Evolutionary conservation across 768 basidiomycete genomes (phyloP), one percentile per base, ranked within the genome.

Genomic region (Tulasnella calospora): DNA sequence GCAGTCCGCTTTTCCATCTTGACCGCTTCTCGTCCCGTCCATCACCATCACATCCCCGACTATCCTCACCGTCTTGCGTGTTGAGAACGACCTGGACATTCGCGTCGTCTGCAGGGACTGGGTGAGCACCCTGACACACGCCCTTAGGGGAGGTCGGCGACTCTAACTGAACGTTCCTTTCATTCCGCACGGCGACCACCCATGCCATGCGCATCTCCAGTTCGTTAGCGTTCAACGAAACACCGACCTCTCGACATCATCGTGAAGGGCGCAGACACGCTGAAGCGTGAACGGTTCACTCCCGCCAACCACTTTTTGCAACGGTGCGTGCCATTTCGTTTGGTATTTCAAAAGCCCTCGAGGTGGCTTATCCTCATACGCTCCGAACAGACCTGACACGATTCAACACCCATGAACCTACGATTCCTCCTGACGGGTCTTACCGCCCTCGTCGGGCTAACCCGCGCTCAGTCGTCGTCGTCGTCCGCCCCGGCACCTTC

Each of bases 61-160:
- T 17, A 40, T 67, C 61, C 3, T 67, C 33, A 9, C 27, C 61
- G 61, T 67, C 61, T 27, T 33, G 3, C 12, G 61, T 67, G 61
- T 67, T 17, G 61, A 8, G 10, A 67, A 67, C 30, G 61, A 30
- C 61, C 19, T 67, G 61, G 61, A 67, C 51, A 51, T 21, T 51
- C 51, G 61, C n/a, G 61, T 67, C 61, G 27, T 30, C 27, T 67
- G 61, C 27, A 67, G 61, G 61, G 61, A 67, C 61, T 35, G 30
- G 61, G 61, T 67, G 61, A 67, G 61, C 61, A 67, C 61, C 61
- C 61, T 67, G 61, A 35, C 61, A 7, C 51, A 67, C 61, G 61
- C 33, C 27, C 27, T 67, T 13, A 67, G 61, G 61, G 61, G 61
- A 67, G 30, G 61, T 67, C 61, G 61, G 30, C 33, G 61, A 67